Percentiles rank a stretch among this genome's conserved stretches.
These are phyloP conservation scores for Excoecaria cochinchinensis DNA, from an alignment of 345 rosid species.

Conservation along the genomic window DNA sequence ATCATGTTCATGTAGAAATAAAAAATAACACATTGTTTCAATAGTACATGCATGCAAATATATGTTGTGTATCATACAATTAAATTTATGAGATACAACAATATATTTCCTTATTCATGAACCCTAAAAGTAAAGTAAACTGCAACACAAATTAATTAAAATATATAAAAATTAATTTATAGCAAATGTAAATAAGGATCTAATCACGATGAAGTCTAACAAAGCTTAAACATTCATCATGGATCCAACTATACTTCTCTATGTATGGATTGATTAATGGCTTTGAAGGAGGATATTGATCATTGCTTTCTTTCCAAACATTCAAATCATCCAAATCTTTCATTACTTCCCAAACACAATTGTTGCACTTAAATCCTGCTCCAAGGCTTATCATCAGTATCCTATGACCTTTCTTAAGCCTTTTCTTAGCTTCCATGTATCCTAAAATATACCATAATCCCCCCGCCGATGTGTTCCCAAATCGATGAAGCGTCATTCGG, in stretches of 20 bases:
- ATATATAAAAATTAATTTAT: too few species aligned
- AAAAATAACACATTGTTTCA: too few species aligned
- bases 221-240: constrained; percentile 21
- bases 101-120: too few species aligned
- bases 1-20: too few species aligned
- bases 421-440: constrained; percentile 32
- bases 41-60: too few species aligned
- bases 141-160: too few species aligned
- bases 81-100: too few species aligned
- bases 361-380: constrained; percentile 35
- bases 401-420: constrained; percentile 28
- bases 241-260: constrained; percentile 21
- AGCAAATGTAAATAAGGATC: too few species aligned
- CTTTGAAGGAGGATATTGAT: constrained; percentile 20
- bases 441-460: constrained; percentile 32
- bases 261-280: constrained; percentile 5
- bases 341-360: constrained; percentile 28
- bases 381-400: constrained; percentile 32
- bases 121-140: too few species aligned
- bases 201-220: neutral
- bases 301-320: constrained; percentile 21
- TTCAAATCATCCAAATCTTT: constrained; percentile 18
- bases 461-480: constrained; percentile 34
- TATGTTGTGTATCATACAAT: too few species aligned
- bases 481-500: constrained; percentile 31